These are phyloP conservation scores for Russula lepida DNA, from an alignment of 768 basidiomycete genomes.

Conservation along the genomic window DNA sequence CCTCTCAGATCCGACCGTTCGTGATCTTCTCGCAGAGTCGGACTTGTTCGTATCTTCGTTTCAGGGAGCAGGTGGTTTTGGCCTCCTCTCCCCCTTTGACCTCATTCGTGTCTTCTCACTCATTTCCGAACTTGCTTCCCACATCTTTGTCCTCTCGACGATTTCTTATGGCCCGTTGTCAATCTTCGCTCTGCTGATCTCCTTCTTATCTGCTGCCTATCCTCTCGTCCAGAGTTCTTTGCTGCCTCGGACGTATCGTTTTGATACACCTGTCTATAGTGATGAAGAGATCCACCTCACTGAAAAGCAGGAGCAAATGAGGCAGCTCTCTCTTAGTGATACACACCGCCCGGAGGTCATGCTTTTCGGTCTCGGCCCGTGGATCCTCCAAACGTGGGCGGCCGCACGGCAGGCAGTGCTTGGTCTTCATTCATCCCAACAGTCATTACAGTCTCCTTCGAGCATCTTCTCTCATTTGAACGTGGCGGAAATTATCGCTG, in stretches of 20 bases:
- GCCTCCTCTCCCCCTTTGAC: conserved; percentile 72
- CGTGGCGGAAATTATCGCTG: conserved; percentile 53
- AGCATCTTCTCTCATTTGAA: conserved; percentile 46
- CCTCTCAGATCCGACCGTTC: conserved; percentile 59
- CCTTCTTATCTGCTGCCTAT: conserved; percentile 50
- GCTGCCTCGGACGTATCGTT: conserved; percentile 35
- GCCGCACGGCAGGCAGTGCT: conserved; percentile 51
- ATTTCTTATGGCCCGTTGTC: conserved; percentile 49
- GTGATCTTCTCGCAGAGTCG: conserved; percentile 78
- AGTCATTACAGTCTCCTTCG: conserved; percentile 25
- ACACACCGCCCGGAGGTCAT: conserved; percentile 71
- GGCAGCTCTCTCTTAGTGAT: conserved; percentile 67
- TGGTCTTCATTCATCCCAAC: conserved; percentile 41
- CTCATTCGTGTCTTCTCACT: conserved; percentile 67
- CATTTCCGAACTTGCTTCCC: conserved; percentile 61
- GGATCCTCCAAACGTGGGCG: conserved; percentile 77
- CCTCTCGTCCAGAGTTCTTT: conserved; percentile 56
- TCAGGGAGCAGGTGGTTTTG: conserved; percentile 62
- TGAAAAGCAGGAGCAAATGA: conserved; percentile 67
- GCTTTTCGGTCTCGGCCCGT: conserved; percentile 75
- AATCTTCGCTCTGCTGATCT: conserved; percentile 49
- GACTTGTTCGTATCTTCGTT: conserved; percentile 81
- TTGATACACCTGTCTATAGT: conserved; percentile 39
- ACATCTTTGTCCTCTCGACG: conserved; percentile 58
- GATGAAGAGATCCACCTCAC: conserved; percentile 54